These are phyloP conservation scores for Hypoxylon subgilvum DNA, from an alignment of 495 filamentous ascomycete species.

Conservation along the genomic window DNA sequence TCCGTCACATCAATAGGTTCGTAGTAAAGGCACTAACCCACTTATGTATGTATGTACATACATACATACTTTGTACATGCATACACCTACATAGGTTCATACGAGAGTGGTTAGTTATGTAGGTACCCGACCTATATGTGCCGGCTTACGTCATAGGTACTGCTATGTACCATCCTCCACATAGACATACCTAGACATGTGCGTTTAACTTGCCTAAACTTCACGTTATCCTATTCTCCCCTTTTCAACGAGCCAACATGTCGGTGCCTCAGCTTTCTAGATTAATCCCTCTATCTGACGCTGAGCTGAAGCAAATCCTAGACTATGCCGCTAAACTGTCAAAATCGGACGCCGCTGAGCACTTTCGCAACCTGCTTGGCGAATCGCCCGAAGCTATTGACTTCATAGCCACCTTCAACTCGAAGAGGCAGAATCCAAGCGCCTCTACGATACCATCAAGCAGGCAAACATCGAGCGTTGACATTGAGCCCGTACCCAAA, in stretches of 20 bases:
- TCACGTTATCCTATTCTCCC: too few species aligned
- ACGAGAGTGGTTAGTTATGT: too few species aligned
- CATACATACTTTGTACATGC: too few species aligned
- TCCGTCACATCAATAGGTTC: too few species aligned
- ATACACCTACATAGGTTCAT: too few species aligned
- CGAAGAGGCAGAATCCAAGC: conserved; percentile 62
- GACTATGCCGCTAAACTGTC: conserved; percentile 74
- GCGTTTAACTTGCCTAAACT: too few species aligned
- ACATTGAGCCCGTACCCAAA: conserved; percentile 44
- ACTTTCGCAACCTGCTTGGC: conserved; percentile 87
- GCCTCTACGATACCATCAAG: conserved; percentile 21
- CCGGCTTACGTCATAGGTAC: too few species aligned
- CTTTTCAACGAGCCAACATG: too few species aligned
- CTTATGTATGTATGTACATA: neutral
- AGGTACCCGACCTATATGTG: too few species aligned
- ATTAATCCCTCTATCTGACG: conserved; percentile 82
- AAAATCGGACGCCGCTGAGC: conserved; percentile 74
- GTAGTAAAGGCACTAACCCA: too few species aligned
- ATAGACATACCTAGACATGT: too few species aligned
- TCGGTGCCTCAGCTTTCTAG: conserved; percentile 73
- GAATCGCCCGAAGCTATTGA: conserved; percentile 84
- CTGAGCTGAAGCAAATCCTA: conserved; percentile 79
- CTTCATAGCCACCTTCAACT: conserved; percentile 91
- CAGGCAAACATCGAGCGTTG: conserved; percentile 27
- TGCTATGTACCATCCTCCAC: too few species aligned